Conservation (phyloP, 1,284 basidiomycete genomes). For the Spongispora temasekensis region DNA sequence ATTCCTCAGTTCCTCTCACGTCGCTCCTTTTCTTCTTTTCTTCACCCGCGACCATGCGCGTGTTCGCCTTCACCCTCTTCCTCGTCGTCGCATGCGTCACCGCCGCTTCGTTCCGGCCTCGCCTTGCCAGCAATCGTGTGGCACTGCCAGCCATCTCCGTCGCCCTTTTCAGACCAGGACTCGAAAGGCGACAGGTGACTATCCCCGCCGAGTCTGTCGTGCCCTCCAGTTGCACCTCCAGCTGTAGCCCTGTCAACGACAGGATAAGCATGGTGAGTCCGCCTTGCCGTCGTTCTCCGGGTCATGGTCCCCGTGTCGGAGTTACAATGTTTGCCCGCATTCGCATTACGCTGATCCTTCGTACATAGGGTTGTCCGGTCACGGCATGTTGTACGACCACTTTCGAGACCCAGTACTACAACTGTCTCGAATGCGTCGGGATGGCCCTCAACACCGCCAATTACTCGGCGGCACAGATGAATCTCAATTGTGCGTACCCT, state of each 20-base stretch:
- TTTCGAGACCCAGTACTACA: slow-evolving; percentile 39
- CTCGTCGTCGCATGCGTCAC: slow-evolving; percentile 3
- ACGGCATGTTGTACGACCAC: slow-evolving; percentile 35
- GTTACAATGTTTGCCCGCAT: background rate
- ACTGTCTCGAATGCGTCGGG: slow-evolving; percentile 41
- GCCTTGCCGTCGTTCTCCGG: slow-evolving; percentile 1
- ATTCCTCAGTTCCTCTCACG: background rate
- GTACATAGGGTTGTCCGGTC: slow-evolving; percentile 26
- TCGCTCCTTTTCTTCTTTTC: slow-evolving; percentile 3
- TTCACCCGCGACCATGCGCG: slow-evolving; percentile 15
- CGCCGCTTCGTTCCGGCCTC: slow-evolving; percentile 4
- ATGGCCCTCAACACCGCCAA: slow-evolving; percentile 26
- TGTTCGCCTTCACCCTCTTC: background rate
- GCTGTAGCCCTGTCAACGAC: slow-evolving; percentile 36
- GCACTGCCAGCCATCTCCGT: background rate
- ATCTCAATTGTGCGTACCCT: slow-evolving; percentile 31
- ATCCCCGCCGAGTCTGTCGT: slow-evolving; percentile 14
- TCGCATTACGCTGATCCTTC: background rate
- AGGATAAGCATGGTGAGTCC: slow-evolving; percentile 27
- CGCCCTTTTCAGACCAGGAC: background rate
- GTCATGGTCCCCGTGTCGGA: slow-evolving; percentile 25
- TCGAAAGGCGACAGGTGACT: slow-evolving; percentile 19
- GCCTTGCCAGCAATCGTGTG: slow-evolving; percentile 1
- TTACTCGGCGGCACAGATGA: slow-evolving; percentile 29
- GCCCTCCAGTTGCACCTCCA: slow-evolving; percentile 39